Base-by-base conservation (phyloP, 768 basidiomycete species). In the Boletus speciosus region DNA sequence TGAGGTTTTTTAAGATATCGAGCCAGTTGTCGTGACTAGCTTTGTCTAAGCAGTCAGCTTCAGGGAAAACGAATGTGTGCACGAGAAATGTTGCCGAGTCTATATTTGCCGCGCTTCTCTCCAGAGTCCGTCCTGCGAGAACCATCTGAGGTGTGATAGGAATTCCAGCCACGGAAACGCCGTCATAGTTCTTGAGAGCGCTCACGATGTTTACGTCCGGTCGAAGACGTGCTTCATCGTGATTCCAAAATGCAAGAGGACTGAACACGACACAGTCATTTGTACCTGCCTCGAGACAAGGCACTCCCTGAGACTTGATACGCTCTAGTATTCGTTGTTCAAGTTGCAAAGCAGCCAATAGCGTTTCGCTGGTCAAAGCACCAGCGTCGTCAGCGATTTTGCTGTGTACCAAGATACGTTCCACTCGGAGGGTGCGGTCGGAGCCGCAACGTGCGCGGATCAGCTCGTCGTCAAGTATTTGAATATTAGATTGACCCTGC, bases 1-100 rank as follows among this genome's bases (percentile, higher is more conserved):
- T 71, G 1, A 76, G 74, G 38, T 75, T 70, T 47, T 74, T 67
- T 14, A 93, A 72, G 10, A 78, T 73, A 35, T 85, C 73, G 44
- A 81, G 67, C 89, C 90, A 93, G 31, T 75, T 69, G 47, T 76
- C 67, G 59, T 89, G 90, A 38, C 85, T 85, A 12, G 74, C 67
- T 50, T 76, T 78, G 38, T 78, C 78, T 57, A 84, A 70, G 70
- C 90, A 93, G 58, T 87, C 83, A 15, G 76, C 79, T 59, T 90
- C 86, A 2, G 81, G 83, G 65, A 94, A 91, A 71, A 91, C 85
- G 68, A 90, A 93, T 0, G 90, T 91, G 54, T 93, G 75, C 15
- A 85, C 88, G 19, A 93, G 78, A 64, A 84, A 88, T 48, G 76
- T 80, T 44, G 88, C 86, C 55, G 77, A 80, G 62, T 87, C 84